A percentile compares a stretch with the other conserved stretches of the same genome.
Conservation (phyloP, 164 flowering plant species). For the Vitis amurensis region DNA sequence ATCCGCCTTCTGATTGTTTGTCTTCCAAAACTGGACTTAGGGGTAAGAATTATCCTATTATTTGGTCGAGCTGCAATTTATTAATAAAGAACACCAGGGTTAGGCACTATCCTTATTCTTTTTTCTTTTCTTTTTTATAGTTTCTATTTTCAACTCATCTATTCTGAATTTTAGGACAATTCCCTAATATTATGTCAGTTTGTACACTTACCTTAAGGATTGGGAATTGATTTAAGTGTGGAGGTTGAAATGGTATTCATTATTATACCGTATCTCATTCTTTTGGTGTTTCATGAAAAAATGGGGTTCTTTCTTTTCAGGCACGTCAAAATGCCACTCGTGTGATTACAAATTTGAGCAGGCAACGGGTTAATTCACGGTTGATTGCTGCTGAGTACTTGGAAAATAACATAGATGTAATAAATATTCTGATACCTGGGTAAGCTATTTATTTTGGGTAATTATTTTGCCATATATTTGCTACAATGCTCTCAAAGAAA, state of each 20-base stretch:
- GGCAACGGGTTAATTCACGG: conserved; percentile 38
- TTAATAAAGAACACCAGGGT: too few species aligned
- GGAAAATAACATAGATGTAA: conserved; percentile 40
- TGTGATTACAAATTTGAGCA: conserved; percentile 46
- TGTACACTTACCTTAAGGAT: not conserved
- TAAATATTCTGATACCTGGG: conserved; percentile 41
- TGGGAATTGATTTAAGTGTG: not conserved
- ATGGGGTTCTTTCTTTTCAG: conserved; percentile 14
- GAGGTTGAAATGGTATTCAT: not conserved
- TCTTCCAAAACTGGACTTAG: conserved; percentile 32
- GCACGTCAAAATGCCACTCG: conserved; percentile 46
- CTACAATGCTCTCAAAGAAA: too few species aligned
- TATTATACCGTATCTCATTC: not conserved
- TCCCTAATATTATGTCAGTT: not conserved
- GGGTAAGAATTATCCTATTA: conserved; percentile 18
- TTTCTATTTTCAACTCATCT: not conserved
- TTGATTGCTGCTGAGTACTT: conserved; percentile 42
- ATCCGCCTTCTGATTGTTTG: conserved; percentile 28
- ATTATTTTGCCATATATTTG: not conserved
- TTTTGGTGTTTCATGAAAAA: conserved; percentile 4
- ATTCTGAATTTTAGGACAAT: not conserved
- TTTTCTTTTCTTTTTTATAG: too few species aligned
- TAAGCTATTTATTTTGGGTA: conserved; percentile 1
- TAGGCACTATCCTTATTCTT: too few species aligned
- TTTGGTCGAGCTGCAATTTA: not conserved